phyloP scores from a whole-genome alignment of 495 filamentous ascomycete species.

The Alectoria sarmentosa region DNA sequence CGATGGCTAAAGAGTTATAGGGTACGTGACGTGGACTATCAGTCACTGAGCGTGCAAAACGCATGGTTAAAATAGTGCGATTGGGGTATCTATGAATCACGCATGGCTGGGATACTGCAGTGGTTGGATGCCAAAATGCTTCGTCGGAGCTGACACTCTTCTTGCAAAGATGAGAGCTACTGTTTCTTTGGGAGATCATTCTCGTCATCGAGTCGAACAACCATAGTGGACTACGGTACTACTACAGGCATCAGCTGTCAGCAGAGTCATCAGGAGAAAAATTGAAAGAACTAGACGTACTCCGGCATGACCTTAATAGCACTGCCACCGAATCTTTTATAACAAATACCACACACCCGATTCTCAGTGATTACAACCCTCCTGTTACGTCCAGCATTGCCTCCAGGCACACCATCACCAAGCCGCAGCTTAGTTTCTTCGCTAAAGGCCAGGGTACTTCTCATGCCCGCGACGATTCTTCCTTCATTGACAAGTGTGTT shows the following conservation, averaged over 20 bases:
- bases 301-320: constrained; percentile 72
- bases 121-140: background rate
- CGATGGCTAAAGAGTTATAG: background rate
- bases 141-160: background rate
- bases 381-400: constrained; percentile 53
- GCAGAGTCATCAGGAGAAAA: background rate
- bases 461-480: constrained; percentile 63
- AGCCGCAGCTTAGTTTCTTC: constrained; percentile 65
- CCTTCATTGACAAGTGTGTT: constrained; percentile 73
- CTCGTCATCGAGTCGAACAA: constrained; percentile 49
- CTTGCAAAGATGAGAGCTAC: constrained; percentile 2
- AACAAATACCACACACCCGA: constrained; percentile 80
- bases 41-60: background rate
- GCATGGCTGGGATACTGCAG: background rate
- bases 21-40: background rate
- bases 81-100: constrained; percentile 13
- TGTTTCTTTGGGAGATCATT: constrained; percentile 6
- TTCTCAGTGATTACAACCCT: constrained; percentile 79
- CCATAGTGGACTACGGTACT: constrained; percentile 76
- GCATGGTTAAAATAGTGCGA: background rate
- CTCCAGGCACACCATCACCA: constrained; percentile 47
- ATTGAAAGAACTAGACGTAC: constrained; percentile 36
- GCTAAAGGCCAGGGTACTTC: constrained; percentile 64
- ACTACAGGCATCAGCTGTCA: constrained; percentile 33
- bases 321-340: constrained; percentile 84